Percentiles rank a stretch among this genome's conserved stretches.
These are phyloP conservation scores for Cutaneotrichosporon dermatis DNA, from an alignment of 1,284 basidiomycete genomes.

Conservation along the genomic window DNA sequence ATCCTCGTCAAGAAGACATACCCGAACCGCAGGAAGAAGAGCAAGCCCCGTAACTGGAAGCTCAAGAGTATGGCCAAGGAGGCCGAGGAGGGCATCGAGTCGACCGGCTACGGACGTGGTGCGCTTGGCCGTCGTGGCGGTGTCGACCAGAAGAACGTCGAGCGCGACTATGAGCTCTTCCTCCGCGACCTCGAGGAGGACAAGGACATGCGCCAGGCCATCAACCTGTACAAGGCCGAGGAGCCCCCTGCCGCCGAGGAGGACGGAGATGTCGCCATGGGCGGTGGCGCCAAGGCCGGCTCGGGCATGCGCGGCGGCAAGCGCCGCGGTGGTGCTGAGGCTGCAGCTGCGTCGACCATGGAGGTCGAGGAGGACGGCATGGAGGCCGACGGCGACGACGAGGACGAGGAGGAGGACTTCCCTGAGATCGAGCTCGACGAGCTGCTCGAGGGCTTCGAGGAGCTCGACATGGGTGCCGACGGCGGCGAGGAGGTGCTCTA, in stretches of 20 bases:
- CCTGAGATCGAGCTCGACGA: constrained; percentile 83
- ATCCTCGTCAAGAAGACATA: constrained; percentile 94
- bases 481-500: constrained; percentile 11
- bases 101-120: constrained; percentile 60
- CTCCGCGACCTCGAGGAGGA: constrained; percentile 94
- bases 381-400: constrained; percentile 54
- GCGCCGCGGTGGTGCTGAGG: constrained; percentile 45
- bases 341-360: constrained; percentile 58
- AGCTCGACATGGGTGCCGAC: constrained; percentile 46
- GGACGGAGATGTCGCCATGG: constrained; percentile 47
- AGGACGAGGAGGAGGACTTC: constrained; percentile 83
- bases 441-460: constrained; percentile 84
- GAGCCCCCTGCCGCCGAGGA: constrained; percentile 26
- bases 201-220: constrained; percentile 78
- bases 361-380: constrained; percentile 54
- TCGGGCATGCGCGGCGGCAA: constrained; percentile 55
- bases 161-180: constrained; percentile 95
- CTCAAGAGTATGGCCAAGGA: constrained; percentile 93
- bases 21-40: constrained; percentile 90
- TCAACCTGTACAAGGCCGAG: constrained; percentile 79
- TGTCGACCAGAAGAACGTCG: constrained; percentile 86
- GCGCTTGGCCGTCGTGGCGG: constrained; percentile 86
- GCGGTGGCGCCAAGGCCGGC: constrained; percentile 50
- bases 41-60: constrained; percentile 77
- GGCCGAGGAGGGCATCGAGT: constrained; percentile 69